Evolutionary conservation across 371 early-diverging fungal genomes (phyloP).

Genomic region (Zychaea mexicana): DNA sequence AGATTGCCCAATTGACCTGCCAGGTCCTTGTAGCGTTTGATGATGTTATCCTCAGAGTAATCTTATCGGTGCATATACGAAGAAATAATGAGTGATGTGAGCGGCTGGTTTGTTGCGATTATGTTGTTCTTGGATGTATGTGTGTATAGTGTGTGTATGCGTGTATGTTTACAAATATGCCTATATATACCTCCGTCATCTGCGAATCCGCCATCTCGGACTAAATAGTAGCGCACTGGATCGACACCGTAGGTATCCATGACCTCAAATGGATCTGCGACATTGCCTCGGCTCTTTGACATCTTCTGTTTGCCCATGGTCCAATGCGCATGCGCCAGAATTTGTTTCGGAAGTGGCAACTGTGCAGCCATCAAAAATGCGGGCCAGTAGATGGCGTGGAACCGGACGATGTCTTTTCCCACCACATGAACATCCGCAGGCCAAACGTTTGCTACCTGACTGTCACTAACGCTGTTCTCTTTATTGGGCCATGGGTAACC

Average conservation of each 20-base stretch:
- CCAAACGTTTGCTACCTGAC: slow-evolving; percentile 50
- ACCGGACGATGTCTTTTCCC: slow-evolving; percentile 95
- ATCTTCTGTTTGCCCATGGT: slow-evolving; percentile 86
- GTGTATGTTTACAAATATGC: not conserved
- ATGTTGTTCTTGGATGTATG: too few species aligned
- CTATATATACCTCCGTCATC: slow-evolving; percentile 70
- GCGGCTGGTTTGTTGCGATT: too few species aligned
- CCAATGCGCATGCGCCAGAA: slow-evolving; percentile 95
- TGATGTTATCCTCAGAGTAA: slow-evolving; percentile 70
- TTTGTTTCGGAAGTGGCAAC: slow-evolving; percentile 74
- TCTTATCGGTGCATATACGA: slow-evolving; percentile 43
- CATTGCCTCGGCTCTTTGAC: slow-evolving; percentile 93
- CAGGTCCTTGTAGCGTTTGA: slow-evolving; percentile 76
- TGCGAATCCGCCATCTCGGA: slow-evolving; percentile 89
- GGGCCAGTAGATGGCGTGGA: slow-evolving; percentile 97
- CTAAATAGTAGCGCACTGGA: slow-evolving; percentile 87
- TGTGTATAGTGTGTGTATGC: not conserved
- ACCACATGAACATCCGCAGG: slow-evolving; percentile 87
- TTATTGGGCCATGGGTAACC: slow-evolving; percentile 74
- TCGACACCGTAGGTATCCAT: slow-evolving; percentile 81
- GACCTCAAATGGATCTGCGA: slow-evolving; percentile 80
- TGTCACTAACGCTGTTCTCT: not conserved
- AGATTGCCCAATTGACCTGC: slow-evolving; percentile 91
- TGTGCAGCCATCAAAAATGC: slow-evolving; percentile 91
- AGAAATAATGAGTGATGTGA: too few species aligned